Percentiles rank a stretch among this genome's conserved stretches.
Evolutionary conservation across 2,329 filamentous ascomycete species (phyloP).

Genomic region (Clonostachys rosea): DNA sequence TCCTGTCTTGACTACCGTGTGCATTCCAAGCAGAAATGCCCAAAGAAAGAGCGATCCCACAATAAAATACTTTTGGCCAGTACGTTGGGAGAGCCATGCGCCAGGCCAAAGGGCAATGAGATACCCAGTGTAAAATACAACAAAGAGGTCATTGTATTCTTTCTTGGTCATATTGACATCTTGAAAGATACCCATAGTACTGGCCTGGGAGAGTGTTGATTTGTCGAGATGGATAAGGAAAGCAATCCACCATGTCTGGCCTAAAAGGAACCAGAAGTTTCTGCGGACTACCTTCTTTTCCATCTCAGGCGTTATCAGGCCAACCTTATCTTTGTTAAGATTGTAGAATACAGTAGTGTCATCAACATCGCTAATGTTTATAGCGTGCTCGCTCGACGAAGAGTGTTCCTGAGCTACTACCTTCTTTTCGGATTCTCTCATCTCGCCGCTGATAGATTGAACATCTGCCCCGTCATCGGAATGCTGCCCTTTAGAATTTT

Average conservation of each 20-base stretch:
- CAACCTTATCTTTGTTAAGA: slow-evolving; percentile 8
- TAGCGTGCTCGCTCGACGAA: no score
- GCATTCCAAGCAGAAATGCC: slow-evolving; percentile 13
- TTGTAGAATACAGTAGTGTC: slow-evolving; percentile 15
- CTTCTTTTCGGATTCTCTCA: no score
- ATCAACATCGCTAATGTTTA: slow-evolving; percentile 6
- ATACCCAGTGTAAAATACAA: slow-evolving; percentile 13
- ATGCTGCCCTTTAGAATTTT: no score
- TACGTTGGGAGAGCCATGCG: slow-evolving; percentile 10
- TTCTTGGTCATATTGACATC: slow-evolving; percentile 12
- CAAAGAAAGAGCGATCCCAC: slow-evolving; percentile 11
- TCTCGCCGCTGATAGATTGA: no score
- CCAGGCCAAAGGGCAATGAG: slow-evolving; percentile 14
- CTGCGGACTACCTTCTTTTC: slow-evolving; percentile 7
- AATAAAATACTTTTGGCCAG: slow-evolving; percentile 15
- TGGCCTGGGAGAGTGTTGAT: slow-evolving; percentile 12
- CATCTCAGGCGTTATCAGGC: slow-evolving; percentile 4
- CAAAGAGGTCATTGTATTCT: slow-evolving; percentile 13
- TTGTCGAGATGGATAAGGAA: slow-evolving; percentile 17
- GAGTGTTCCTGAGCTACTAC: no score
- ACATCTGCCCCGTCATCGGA: no score
- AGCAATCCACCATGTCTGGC: slow-evolving; percentile 13
- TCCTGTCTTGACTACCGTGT: slow-evolving; percentile 11
- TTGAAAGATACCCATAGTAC: slow-evolving; percentile 16
- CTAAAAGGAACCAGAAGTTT: slow-evolving; percentile 14